Evolutionary conservation across 2,329 filamentous ascomycete species (phyloP).

Genomic region (Sporothrix pseudoabietina): DNA sequence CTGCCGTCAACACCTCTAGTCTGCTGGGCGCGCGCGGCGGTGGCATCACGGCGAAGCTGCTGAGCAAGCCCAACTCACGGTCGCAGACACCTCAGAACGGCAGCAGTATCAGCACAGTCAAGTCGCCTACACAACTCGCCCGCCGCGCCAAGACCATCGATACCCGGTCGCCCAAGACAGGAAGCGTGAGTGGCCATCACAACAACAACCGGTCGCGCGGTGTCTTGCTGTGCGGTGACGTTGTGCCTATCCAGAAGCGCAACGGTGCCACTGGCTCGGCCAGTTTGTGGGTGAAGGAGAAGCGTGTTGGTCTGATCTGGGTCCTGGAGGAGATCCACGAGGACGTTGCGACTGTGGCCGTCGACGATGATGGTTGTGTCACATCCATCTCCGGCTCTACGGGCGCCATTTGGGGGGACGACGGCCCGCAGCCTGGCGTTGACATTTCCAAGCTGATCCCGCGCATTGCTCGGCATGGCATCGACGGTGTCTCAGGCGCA

Average conservation of each 20-base stretch:
- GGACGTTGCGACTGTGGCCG: slow-evolving; percentile 75
- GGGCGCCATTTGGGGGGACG: slow-evolving; percentile 82
- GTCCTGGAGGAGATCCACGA: slow-evolving; percentile 97
- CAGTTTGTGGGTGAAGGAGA: slow-evolving; percentile 98
- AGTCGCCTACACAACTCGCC: slow-evolving; percentile 47
- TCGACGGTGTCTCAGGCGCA: slow-evolving; percentile 68
- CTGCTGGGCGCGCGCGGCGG: slow-evolving; percentile 69
- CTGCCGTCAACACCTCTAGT: slow-evolving; percentile 48
- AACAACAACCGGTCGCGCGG: slow-evolving; percentile 71
- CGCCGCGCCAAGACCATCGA: slow-evolving; percentile 65
- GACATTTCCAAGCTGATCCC: slow-evolving; percentile 80
- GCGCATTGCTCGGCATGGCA: slow-evolving; percentile 74
- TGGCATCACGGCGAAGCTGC: slow-evolving; percentile 82
- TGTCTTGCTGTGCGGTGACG: slow-evolving; percentile 90
- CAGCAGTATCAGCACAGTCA: neutral
- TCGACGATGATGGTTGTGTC: slow-evolving; percentile 78
- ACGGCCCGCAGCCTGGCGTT: slow-evolving; percentile 65
- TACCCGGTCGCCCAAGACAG: slow-evolving; percentile 55
- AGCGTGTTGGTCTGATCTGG: slow-evolving; percentile 91
- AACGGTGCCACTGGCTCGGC: slow-evolving; percentile 91
- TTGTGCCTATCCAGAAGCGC: slow-evolving; percentile 96
- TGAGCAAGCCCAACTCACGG: slow-evolving; percentile 76
- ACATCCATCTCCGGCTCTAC: slow-evolving; percentile 71
- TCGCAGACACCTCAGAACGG: slow-evolving; percentile 48
- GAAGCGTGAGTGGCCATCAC: slow-evolving; percentile 64